Percentiles rank a stretch among this genome's conserved stretches.
These are phyloP conservation scores for Fusarium pseudograminearum DNA, from an alignment of 2,329 filamentous ascomycete species.

Conservation along the genomic window DNA sequence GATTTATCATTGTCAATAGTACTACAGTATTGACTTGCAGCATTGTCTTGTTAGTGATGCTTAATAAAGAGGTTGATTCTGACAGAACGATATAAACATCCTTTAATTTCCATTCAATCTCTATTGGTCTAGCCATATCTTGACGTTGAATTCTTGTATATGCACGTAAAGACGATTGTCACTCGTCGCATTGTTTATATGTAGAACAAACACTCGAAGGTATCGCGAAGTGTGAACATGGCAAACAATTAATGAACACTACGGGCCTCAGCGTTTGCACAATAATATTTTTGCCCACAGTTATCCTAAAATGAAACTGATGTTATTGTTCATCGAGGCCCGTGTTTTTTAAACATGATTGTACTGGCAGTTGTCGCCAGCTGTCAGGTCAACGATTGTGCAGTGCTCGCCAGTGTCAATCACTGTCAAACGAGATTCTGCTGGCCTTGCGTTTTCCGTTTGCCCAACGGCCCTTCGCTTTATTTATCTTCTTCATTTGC, in stretches of 20 bases:
- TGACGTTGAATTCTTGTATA: neutral
- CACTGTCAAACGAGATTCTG: neutral
- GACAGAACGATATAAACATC: neutral
- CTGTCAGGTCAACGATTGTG: neutral
- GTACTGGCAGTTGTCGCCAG: neutral
- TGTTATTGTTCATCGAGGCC: neutral
- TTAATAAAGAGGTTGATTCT: conserved; percentile 18
- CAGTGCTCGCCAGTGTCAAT: neutral
- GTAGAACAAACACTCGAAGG: neutral
- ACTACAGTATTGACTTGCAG: conserved; percentile 11
- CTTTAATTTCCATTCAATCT: neutral
- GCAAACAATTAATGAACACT: neutral
- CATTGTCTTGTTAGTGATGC: conserved; percentile 19
- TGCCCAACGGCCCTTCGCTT: neutral
- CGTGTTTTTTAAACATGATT: neutral
- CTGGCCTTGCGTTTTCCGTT: neutral
- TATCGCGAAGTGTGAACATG: neutral
- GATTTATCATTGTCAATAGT: conserved; percentile 23
- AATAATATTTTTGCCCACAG: neutral
- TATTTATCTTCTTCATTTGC: neutral
- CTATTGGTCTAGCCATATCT: neutral
- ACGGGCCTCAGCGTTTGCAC: neutral
- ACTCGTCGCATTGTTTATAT: neutral
- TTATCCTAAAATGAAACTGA: neutral
- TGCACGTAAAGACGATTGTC: neutral